Evolutionary conservation across 495 filamentous ascomycete species (phyloP).

Genomic region (Aspergillus asperescens): DNA sequence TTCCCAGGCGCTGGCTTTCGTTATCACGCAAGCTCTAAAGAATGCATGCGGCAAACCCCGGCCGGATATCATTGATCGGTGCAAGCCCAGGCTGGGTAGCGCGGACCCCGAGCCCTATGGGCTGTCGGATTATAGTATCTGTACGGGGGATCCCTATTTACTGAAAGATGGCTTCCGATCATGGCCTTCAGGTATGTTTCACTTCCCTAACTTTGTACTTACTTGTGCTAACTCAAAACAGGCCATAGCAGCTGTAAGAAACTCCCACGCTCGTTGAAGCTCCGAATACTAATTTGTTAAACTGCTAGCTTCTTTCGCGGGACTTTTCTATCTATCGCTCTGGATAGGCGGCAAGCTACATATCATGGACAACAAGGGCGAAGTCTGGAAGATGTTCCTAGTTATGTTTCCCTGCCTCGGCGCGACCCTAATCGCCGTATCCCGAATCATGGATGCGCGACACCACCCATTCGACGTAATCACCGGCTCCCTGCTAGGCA

Average conservation of each 20-base stretch:
- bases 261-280: background rate
- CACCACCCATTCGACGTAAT: constrained; percentile 90
- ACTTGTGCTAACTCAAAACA: constrained; percentile 29
- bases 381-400: constrained; percentile 67
- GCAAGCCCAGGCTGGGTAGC: constrained; percentile 46
- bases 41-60: constrained; percentile 81
- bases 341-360: constrained; percentile 53
- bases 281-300: constrained; percentile 5
- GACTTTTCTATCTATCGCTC: constrained; percentile 72
- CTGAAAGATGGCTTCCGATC: constrained; percentile 83
- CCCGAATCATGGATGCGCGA: constrained; percentile 68
- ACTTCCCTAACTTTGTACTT: constrained; percentile 9
- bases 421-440: constrained; percentile 51
- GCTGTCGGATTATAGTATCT: constrained; percentile 62
- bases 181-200: constrained; percentile 62
- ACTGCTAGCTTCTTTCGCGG: constrained; percentile 58
- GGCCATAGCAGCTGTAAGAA: constrained; percentile 53
- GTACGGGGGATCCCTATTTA: constrained; percentile 56
- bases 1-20: constrained; percentile 61
- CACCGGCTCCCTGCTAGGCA: constrained; percentile 65
- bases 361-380: constrained; percentile 61
- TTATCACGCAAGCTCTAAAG: constrained; percentile 79
- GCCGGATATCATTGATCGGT: constrained; percentile 72
- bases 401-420: constrained; percentile 56
- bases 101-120: constrained; percentile 39